Percentiles rank a stretch among this genome's conserved stretches.
These are phyloP conservation scores for Dryas alaskensis DNA, from an alignment of 306 rosid species.

Conservation along the genomic window DNA sequence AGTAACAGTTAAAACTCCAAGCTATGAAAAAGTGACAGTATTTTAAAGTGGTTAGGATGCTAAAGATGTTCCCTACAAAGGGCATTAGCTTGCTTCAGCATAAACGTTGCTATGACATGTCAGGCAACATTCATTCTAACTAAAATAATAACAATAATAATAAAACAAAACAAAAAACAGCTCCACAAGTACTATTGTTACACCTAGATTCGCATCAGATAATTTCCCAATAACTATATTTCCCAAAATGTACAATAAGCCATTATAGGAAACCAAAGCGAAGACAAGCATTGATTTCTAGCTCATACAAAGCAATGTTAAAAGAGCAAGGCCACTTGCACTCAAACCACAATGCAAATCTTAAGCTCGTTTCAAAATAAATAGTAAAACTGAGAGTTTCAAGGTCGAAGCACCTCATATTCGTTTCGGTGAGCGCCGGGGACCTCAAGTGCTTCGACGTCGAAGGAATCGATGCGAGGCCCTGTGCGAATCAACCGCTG, in stretches of 20 bases:
- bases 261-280: background rate
- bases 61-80: background rate
- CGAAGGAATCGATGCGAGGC: conserved; percentile 89
- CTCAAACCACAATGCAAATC: conserved; percentile 5
- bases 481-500: conserved; percentile 89
- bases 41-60: background rate
- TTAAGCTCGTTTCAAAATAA: background rate
- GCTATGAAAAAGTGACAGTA: background rate
- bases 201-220: background rate
- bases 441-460: conserved; percentile 96
- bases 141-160: background rate
- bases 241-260: background rate
- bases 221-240: background rate
- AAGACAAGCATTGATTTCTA: background rate
- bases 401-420: conserved; percentile 52
- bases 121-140: background rate
- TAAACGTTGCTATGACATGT: background rate
- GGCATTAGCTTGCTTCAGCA: background rate
- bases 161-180: background rate
- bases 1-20: background rate
- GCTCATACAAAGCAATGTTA: background rate
- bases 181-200: background rate
- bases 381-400: background rate
- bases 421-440: conserved; percentile 74
- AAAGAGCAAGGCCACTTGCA: background rate